Conservation (phyloP, 305 asterid genomes). For the Fraxinus baroniana region DNA sequence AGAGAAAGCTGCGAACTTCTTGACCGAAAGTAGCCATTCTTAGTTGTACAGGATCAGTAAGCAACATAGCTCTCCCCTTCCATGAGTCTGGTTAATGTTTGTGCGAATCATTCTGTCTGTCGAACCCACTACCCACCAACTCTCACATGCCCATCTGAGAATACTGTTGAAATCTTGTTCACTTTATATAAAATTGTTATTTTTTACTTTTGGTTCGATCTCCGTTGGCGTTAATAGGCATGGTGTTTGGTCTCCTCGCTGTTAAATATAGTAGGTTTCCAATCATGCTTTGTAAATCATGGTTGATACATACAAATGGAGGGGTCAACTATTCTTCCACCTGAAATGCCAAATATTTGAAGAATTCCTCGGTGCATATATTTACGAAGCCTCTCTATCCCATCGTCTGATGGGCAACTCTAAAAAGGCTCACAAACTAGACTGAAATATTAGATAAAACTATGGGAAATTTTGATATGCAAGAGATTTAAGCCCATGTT, state of each 20-base stretch:
- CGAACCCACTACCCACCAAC: neutral
- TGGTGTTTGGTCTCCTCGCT: neutral
- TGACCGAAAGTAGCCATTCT: neutral
- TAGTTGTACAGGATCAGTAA: neutral
- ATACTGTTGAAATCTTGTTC: neutral
- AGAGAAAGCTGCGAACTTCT: conserved; percentile 24
- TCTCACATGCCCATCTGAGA: neutral
- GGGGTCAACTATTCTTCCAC: neutral
- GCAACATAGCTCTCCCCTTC: neutral
- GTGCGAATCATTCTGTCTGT: neutral
- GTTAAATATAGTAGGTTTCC: neutral
- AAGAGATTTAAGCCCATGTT: no score
- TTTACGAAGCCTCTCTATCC: neutral
- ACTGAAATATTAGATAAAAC: neutral
- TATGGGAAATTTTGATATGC: no score
- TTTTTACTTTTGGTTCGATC: neutral
- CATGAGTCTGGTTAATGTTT: neutral
- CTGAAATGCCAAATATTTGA: neutral
- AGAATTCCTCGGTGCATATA: neutral
- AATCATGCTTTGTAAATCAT: neutral
- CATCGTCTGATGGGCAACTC: neutral
- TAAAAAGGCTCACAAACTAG: neutral
- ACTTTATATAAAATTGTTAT: neutral
- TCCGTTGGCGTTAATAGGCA: neutral
- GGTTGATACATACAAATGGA: neutral